phyloP scores from a whole-genome alignment of 805 yeast species.

The Wickerhamomyces chaumierensis region DNA sequence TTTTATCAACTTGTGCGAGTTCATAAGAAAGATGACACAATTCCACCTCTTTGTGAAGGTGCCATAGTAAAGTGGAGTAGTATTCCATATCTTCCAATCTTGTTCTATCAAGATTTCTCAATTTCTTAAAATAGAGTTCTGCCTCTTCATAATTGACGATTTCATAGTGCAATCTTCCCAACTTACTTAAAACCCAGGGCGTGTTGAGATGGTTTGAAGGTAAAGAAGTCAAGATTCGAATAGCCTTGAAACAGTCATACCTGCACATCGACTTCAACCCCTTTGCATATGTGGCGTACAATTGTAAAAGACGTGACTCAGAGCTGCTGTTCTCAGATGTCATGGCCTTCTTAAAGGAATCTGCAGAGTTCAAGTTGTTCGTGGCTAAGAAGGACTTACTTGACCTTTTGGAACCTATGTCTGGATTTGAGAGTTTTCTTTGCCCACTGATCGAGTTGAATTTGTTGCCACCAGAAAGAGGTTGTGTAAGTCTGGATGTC shows the following conservation, averaged over 20 bases:
- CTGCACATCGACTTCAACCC: constrained; percentile 48
- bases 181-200: constrained; percentile 76
- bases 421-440: constrained; percentile 5
- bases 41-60: constrained; percentile 68
- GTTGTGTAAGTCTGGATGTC: constrained; percentile 37
- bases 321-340: constrained; percentile 17
- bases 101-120: constrained; percentile 65
- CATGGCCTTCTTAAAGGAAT: constrained; percentile 5
- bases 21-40: constrained; percentile 79
- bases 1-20: constrained; percentile 49
- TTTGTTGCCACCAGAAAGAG: constrained; percentile 16
- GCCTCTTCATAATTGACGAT: constrained; percentile 76
- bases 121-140: constrained; percentile 45
- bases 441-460: constrained; percentile 4
- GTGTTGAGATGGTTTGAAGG: constrained; percentile 54
- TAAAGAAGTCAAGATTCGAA: constrained; percentile 52
- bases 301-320: constrained; percentile 31
- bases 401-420: constrained; percentile 11
- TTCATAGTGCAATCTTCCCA: constrained; percentile 80
- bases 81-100: constrained; percentile 83
- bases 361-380: neutral
- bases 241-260: constrained; percentile 74
- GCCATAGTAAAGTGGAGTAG: constrained; percentile 89
- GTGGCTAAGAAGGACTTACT: constrained; percentile 6
- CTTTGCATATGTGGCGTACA: constrained; percentile 46